Base-by-base conservation (phyloP, 805 yeast genomes). In the Wickerhamia fluorescens region DNA sequence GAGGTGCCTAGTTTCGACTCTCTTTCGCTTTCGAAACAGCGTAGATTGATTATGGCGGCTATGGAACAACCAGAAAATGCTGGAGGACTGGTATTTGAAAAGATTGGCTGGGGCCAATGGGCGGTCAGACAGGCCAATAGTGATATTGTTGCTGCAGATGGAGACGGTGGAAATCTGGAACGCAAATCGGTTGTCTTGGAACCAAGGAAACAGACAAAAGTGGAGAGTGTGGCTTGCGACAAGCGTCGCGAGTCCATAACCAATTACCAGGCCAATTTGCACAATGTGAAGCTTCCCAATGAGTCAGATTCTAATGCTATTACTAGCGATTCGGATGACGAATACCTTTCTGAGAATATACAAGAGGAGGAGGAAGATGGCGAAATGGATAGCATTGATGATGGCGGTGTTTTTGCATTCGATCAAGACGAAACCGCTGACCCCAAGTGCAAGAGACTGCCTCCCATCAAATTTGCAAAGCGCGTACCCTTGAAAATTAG, bases 81-180 rank as follows among this genome's bases (percentile, higher is more conserved):
- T 23, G 78, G 73, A 32, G 68, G 70, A 34, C 78, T 82, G 24
- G 73, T 80, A 10, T 88, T 88, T 58, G 94, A 86, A 47, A 88
- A 88, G 58, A 86, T 88, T 18, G 96, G 96, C 14, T 88, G 97
- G 97, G 97, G 97, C 35, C 94, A 88, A 53, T 88, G 97, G 97
- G 82, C 82, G 14, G 94, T 88, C 3, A 69, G 76, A 43, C 58
- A 62, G 27, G 73, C 45, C 44, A 68, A 54, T 49, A 67, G 56
- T 17, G 61, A 70, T 53, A 51, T 45, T 45, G 44, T 65, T 53
- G 51, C 68, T 45, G 68, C 71, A 23, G 73, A 69, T 42, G 75
- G 71, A 32, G 23, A 11, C n/a, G 25, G 14, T 19, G 27, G 20
- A 9, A 14, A 11, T 16, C 25, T 12, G 15, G 24, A 23, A 14